A percentile compares a stretch with the other conserved stretches of the same genome.
Evolutionary conservation across 2,329 filamentous ascomycete species (phyloP).

Genomic region (Aspergillus latus): DNA sequence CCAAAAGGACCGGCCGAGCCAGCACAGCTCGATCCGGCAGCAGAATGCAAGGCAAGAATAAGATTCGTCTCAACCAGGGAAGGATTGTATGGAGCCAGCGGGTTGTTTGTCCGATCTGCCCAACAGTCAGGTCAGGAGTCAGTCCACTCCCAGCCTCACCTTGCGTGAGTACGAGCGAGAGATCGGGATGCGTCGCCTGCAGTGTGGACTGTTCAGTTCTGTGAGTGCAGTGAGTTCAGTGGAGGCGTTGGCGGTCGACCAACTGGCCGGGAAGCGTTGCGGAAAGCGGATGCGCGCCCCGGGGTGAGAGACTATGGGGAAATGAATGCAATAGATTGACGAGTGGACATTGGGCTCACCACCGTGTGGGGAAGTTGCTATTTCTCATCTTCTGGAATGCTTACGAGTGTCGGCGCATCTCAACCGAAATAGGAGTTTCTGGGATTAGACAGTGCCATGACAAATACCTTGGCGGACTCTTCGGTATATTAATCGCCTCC

Average conservation of each 20-base stretch:
- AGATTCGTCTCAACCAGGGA: neutral
- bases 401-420: neutral
- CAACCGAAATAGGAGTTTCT: neutral
- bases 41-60: neutral
- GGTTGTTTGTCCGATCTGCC: neutral
- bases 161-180: neutral
- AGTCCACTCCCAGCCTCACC: neutral
- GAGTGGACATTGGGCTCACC: neutral
- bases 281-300: conserved; percentile 15
- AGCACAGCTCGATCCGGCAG: neutral
- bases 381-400: neutral
- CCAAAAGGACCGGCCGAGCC: neutral
- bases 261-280: conserved; percentile 17
- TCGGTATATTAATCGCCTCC: neutral
- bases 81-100: neutral
- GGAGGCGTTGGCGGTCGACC: neutral
- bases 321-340: neutral
- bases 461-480: too few relatives aligned
- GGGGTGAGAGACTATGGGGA: neutral
- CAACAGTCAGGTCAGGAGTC: neutral
- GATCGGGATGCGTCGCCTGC: too few relatives aligned
- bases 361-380: neutral
- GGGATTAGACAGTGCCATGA: too few relatives aligned
- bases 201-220: too few relatives aligned
- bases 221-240: too few relatives aligned